Percentiles rank a stretch among this genome's conserved stretches.
Evolutionary conservation across 495 filamentous ascomycete species (phyloP).

Genomic region (Stereocaulon alpinum): DNA sequence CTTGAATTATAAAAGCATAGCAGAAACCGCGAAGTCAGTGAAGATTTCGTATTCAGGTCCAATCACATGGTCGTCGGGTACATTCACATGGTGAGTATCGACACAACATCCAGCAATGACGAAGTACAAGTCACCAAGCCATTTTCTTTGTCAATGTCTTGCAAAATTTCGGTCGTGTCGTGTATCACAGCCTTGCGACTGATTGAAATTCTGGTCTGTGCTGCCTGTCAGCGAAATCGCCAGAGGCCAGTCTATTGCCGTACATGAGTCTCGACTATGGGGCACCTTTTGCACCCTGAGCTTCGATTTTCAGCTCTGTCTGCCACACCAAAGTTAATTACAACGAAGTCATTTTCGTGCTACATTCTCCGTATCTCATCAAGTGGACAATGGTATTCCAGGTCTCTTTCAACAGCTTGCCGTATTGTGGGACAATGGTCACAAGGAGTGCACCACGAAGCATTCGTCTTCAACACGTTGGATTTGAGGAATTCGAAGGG

Average conservation of each 20-base stretch:
- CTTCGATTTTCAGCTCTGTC: conserved; percentile 19
- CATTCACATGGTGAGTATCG: no score
- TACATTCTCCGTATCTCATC: conserved; percentile 14
- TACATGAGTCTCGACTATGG: conserved; percentile 23
- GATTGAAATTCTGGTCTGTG: no score
- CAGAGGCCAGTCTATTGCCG: background rate
- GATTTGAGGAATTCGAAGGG: conserved; percentile 20
- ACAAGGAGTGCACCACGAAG: conserved; percentile 1
- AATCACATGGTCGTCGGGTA: no score
- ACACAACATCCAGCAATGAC: no score
- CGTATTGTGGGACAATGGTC: background rate
- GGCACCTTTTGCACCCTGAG: conserved; percentile 7
- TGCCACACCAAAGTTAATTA: conserved; percentile 19
- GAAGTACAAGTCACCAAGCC: no score
- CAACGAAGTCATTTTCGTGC: conserved; percentile 21
- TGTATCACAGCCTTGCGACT: no score
- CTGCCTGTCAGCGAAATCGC: conserved; percentile 8
- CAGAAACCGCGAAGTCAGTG: no score
- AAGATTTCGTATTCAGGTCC: no score
- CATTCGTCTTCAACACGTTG: conserved; percentile 3
- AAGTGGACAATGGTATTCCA: conserved; percentile 19
- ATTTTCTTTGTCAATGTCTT: no score
- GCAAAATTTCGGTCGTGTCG: no score
- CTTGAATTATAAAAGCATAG: no score
- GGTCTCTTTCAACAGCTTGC: conserved; percentile 10